These are phyloP conservation scores for Castanea mollissima DNA, from an alignment of 306 rosid genomes.

Conservation along the genomic window DNA sequence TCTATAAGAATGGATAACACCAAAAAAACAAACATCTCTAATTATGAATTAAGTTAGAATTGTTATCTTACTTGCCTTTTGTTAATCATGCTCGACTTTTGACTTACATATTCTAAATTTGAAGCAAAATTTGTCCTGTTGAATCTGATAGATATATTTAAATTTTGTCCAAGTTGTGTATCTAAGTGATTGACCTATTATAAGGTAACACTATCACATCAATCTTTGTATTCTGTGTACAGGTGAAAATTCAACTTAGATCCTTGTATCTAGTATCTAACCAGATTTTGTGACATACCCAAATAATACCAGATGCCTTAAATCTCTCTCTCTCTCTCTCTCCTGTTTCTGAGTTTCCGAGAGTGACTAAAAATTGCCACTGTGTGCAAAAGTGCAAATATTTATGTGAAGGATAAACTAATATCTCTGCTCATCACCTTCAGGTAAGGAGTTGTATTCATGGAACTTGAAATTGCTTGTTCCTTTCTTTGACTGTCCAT, in stretches of 20 bases:
- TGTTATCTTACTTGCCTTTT: too few species aligned
- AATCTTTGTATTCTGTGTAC: neutral
- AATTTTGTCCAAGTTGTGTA: too few species aligned
- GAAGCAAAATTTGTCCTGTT: too few species aligned
- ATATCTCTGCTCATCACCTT: conserved; percentile 29
- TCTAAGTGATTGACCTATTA: too few species aligned
- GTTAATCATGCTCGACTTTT: too few species aligned
- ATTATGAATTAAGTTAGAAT: too few species aligned
- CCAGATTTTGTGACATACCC: neutral
- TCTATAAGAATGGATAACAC: too few species aligned
- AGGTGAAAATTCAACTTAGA: neutral
- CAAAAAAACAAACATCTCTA: too few species aligned
- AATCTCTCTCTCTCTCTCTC: neutral
- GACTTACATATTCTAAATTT: too few species aligned
- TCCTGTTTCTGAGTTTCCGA: conserved; percentile 2
- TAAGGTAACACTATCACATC: neutral
- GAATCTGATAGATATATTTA: too few species aligned
- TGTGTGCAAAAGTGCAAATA: neutral
- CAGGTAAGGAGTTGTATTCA: conserved; percentile 82
- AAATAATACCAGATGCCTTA: neutral
- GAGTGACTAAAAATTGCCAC: neutral
- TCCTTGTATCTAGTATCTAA: neutral
- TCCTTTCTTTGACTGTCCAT: conserved; percentile 79
- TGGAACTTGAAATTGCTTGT: conserved; percentile 95
- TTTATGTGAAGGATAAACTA: conserved; percentile 17